Evolutionary conservation across 306 rosid genomes (phyloP), one percentile per base, ranked within the genome.

Genomic region (Heteromeles arbutifolia): DNA sequence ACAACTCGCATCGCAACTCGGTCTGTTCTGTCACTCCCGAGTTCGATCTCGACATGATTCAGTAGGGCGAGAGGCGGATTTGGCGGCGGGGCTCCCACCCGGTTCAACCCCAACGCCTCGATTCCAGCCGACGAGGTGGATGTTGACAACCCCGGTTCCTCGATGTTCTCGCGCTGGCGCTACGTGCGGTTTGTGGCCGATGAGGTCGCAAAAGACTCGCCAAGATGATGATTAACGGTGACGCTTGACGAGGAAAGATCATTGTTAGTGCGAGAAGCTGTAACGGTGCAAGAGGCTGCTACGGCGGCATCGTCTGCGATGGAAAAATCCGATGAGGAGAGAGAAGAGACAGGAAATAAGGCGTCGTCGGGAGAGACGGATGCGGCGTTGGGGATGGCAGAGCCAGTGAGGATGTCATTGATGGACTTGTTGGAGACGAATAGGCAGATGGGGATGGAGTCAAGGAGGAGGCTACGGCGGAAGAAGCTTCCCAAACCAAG

Each of bases 361-460:
- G 68, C 1, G 29, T 15, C 2, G 32, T 58, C 85, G 0, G 81
- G 83, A 6, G 84, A 84, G 4, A 77, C 41, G 5, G 75, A 57
- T 4, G 6, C 6, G 6, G 4, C 1, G 0, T 41, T 4, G 5
- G 0, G 15, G 15, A 44, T 2, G 2, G 41, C 44, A 24, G 77
- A 76, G 83, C 82, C 69, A 56, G 72, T 65, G 77, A 92, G 73
- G 68, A 88, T 94, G 90, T 91, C 91, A 63, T 74, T 94, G 87
- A 90, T 90, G 97, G 98, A 95, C 57, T 82, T 95, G 61, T 69
- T 94, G 77, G 96, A 87, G 52, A 44, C 2, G 0, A 2, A 44
- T 44, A 3, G 0, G 52, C 17, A 4, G 18, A 44, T 44, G 2
- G 2, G 52, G 18, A 44, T 13, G 6, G 15, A 44, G 52, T 44